phyloP scores from a whole-genome alignment of 2,329 filamentous ascomycete species.

The Escovopsis sp. region DNA sequence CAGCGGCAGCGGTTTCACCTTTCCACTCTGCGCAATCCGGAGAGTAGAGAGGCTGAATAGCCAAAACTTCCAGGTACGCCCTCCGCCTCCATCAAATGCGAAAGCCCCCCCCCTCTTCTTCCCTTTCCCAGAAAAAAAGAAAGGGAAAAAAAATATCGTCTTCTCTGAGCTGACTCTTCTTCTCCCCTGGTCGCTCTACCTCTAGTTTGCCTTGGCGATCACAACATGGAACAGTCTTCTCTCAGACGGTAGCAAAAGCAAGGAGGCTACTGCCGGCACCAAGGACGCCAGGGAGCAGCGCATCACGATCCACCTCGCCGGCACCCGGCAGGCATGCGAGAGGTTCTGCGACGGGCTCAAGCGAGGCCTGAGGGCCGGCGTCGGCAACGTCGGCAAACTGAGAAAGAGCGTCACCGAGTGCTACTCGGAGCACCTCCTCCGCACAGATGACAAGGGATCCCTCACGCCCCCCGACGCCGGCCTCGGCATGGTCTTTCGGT shows the following conservation, averaged over 20 bases:
- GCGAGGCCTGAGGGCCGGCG: conserved; percentile 70
- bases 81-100: not conserved
- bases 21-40: conserved; percentile 82
- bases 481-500: conserved; percentile 80
- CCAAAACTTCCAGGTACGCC: conserved; percentile 58
- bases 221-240: conserved; percentile 81
- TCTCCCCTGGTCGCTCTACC: not conserved
- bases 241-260: conserved; percentile 40
- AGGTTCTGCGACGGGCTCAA: conserved; percentile 94
- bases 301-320: conserved; percentile 82
- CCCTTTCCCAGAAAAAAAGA: no score
- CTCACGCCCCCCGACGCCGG: conserved; percentile 66
- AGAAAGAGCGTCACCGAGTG: conserved; percentile 68
- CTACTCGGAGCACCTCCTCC: conserved; percentile 76
- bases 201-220: conserved; percentile 74
- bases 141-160: no score
- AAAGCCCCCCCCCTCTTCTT: no score
- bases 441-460: conserved; percentile 46
- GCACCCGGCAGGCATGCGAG: conserved; percentile 78
- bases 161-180: no score
- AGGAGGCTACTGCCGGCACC: conserved; percentile 17
- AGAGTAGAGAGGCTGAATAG: conserved; percentile 87
- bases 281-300: conserved; percentile 52
- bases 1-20: conserved; percentile 87
- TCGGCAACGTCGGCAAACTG: conserved; percentile 76